Evolutionary conservation across 768 basidiomycete species (phyloP).

Genomic region (Suillus cothurnatus): DNA sequence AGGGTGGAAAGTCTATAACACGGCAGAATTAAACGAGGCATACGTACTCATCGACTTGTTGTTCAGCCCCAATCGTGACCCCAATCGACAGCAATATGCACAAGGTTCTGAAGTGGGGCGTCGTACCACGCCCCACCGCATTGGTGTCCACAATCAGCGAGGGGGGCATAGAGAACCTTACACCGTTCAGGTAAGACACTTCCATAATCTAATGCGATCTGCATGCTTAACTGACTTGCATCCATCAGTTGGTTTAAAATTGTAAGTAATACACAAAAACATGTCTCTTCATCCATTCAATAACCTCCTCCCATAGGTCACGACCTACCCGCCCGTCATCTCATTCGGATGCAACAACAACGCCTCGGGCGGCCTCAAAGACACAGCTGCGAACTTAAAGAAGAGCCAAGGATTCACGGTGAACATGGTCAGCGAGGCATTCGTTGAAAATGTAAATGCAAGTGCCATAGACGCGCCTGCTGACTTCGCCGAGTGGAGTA

Average conservation of each 20-base stretch:
- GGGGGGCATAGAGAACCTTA: conserved; percentile 41
- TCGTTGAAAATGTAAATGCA: too few relatives aligned
- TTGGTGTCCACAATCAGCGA: conserved; percentile 42
- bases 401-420: too few relatives aligned
- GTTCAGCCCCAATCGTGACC: neutral
- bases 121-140: conserved; percentile 47
- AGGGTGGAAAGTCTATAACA: conserved; percentile 36
- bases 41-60: conserved; percentile 13
- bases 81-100: conserved; percentile 27
- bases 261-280: too few relatives aligned
- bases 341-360: too few relatives aligned
- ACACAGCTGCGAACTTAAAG: too few relatives aligned
- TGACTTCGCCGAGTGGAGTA: too few relatives aligned
- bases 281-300: too few relatives aligned
- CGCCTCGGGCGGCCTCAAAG: too few relatives aligned
- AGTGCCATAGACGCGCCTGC: too few relatives aligned
- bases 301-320: too few relatives aligned
- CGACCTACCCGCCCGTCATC: too few relatives aligned
- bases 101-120: conserved; percentile 37
- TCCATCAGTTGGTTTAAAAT: conserved; percentile 27
- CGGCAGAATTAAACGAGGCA: conserved; percentile 28
- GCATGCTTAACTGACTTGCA: neutral
- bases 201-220: neutral
- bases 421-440: too few relatives aligned
- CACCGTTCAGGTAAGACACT: conserved; percentile 41